phyloP scores from a whole-genome alignment of 352 stramenopile genomes.

The Aphanomyces cochlioides region DNA sequence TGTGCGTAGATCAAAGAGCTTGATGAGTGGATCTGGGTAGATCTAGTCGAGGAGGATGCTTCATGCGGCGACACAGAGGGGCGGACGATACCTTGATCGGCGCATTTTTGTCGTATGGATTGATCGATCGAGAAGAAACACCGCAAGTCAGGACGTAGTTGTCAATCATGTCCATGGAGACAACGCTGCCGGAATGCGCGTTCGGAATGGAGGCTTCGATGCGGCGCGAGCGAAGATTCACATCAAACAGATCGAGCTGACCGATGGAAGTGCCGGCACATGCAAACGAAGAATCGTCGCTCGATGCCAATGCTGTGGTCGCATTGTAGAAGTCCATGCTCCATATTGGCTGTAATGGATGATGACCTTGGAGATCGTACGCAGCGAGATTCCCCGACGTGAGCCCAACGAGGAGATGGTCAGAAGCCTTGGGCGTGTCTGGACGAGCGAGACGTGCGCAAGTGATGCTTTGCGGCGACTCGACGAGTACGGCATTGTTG shows the following conservation, averaged over 20 bases:
- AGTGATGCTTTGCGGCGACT: constrained; percentile 8
- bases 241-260: constrained; percentile 28
- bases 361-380: constrained; percentile 24
- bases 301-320: constrained; percentile 19
- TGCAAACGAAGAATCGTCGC: constrained; percentile 16
- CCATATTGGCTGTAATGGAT: constrained; percentile 22
- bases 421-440: constrained; percentile 8
- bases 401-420: constrained; percentile 17
- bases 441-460: constrained; percentile 4
- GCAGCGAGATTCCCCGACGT: background rate
- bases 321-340: constrained; percentile 19
- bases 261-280: constrained; percentile 20
- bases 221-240: constrained; percentile 21
- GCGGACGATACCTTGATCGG: constrained; percentile 21
- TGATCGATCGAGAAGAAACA: constrained; percentile 27
- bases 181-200: constrained; percentile 24
- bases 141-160: constrained; percentile 30
- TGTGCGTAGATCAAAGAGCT: constrained; percentile 29
- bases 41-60: constrained; percentile 7
- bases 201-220: constrained; percentile 28
- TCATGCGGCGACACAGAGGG: background rate
- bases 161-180: constrained; percentile 28
- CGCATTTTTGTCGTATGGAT: constrained; percentile 33
- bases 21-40: constrained; percentile 27
- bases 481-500: constrained; percentile 25